phyloP scores from a whole-genome alignment of 2,329 filamentous ascomycete genomes.

The Trichoderma citrinoviride region DNA sequence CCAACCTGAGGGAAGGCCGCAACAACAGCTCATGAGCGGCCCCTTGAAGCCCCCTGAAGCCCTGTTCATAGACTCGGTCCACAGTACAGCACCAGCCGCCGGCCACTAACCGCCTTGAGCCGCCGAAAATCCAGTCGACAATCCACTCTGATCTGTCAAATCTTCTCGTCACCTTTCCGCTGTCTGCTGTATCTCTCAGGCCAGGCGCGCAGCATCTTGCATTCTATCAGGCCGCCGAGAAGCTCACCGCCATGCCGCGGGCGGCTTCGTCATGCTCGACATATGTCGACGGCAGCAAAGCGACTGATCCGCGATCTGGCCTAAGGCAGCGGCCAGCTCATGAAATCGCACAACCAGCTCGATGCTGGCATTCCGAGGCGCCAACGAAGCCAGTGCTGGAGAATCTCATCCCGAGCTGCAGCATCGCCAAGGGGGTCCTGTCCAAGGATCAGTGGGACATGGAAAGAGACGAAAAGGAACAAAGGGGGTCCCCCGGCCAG shows the following conservation, averaged over 20 bases:
- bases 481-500: not conserved
- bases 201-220: slow-evolving; percentile 15
- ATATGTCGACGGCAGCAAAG: slow-evolving; percentile 12
- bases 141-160: slow-evolving; percentile 16
- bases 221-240: not conserved
- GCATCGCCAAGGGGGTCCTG: not conserved
- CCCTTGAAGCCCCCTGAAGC: not conserved
- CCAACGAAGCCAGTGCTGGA: not conserved
- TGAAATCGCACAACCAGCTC: not conserved
- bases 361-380: slow-evolving; percentile 6
- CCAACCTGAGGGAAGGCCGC: not conserved
- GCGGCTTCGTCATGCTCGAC: slow-evolving; percentile 5
- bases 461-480: not conserved
- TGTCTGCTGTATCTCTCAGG: not conserved
- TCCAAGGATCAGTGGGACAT: not conserved
- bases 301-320: slow-evolving; percentile 3
- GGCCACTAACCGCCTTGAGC: slow-evolving; percentile 9
- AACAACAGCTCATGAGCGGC: not conserved
- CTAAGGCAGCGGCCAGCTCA: not conserved
- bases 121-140: not conserved
- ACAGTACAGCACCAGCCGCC: not conserved
- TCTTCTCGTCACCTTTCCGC: not conserved
- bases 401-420: slow-evolving; percentile 1
- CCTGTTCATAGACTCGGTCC: not conserved
- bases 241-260: slow-evolving; percentile 6